Conservation (phyloP, 73 alveolate genomes). For the Paraurostyla sp. region DNA sequence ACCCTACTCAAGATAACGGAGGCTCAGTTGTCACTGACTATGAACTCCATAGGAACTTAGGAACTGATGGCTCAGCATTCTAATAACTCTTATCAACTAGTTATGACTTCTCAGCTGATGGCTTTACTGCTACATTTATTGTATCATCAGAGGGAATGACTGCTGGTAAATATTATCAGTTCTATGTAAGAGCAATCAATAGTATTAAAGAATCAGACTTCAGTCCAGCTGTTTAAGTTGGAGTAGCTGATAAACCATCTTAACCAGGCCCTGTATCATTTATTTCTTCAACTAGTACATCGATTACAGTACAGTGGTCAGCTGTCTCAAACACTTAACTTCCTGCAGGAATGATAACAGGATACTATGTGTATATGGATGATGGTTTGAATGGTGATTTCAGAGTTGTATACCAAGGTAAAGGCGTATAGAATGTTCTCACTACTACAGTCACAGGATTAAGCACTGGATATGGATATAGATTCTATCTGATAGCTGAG, state of each 20-base stretch:
- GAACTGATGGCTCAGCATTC: constrained; percentile 48
- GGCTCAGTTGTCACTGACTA: constrained; percentile 69
- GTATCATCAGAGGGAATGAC: constrained; percentile 36
- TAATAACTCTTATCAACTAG: not conserved
- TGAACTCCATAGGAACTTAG: constrained; percentile 51
- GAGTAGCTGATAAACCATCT: constrained; percentile 66
- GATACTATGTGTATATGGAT: constrained; percentile 69
- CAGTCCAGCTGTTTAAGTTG: constrained; percentile 18
- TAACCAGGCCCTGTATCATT: constrained; percentile 49
- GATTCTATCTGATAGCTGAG: constrained; percentile 66
- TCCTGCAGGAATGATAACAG: constrained; percentile 72
- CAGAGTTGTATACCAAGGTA: constrained; percentile 51
- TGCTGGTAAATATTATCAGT: constrained; percentile 39
- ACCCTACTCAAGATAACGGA: constrained; percentile 65
- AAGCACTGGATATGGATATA: constrained; percentile 59
- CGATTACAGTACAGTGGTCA: constrained; percentile 55
- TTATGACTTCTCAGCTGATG: constrained; percentile 3
- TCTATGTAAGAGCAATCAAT: constrained; percentile 58
- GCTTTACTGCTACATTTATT: not conserved
- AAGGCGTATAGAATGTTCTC: not conserved
- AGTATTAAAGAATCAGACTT: not conserved
- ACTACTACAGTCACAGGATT: constrained; percentile 27
- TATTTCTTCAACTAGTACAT: not conserved
- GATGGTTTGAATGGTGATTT: constrained; percentile 67
- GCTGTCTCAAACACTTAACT: constrained; percentile 48